Evolutionary conservation across 495 filamentous ascomycete species (phyloP), one percentile per base, ranked within the genome.

Genomic region (Neurospora sp.): DNA sequence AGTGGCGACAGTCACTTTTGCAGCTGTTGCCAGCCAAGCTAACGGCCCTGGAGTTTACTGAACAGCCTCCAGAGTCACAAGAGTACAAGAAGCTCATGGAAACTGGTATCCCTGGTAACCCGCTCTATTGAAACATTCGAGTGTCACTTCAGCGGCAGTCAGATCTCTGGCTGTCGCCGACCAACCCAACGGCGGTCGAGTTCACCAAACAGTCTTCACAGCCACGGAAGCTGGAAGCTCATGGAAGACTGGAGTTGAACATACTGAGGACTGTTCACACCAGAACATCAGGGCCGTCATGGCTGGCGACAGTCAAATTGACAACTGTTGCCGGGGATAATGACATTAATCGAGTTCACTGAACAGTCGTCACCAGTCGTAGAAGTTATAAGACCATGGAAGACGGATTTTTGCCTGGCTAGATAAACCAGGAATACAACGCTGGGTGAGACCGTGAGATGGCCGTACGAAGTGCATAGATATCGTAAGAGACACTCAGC

Each of bases 351-450:
- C 12, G 22, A 16, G 12, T 16, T 8, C 12, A 8, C 22, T 3
- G 27, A 35, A 16, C 5, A 16, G 14, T 61, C 0, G 5, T 61
- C 12, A 12, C 12, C 12, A 12, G 45, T 8, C 22, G 5, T 31
- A 31, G 4, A 61, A 61, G 20, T 27, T 31, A 1, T 12, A 61
- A 31, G n/a, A 0, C 2, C 3, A 16, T 14, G 2, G 1, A 31
- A 61, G 10, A 0, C 5, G 77, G 45, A 85, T 84, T 72, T 94
- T 91, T 6, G 94, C 95, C 38, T 96, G 90, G 1, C 27, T 31
- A 0, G 27, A 31, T 31, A 31, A 31, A 31, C 27, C 3, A 31
- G 27, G 27, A 31, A 31, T 2, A 31, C 27, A 31, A 31, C 6
- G 5, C 6, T 35, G 27, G 8, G 14, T 3, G 27, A 16, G 47